Percentiles rank a stretch among this genome's conserved stretches.
These are phyloP conservation scores for Calonectria pseudoreteaudii DNA, from an alignment of 2,329 filamentous ascomycete species.

Conservation along the genomic window DNA sequence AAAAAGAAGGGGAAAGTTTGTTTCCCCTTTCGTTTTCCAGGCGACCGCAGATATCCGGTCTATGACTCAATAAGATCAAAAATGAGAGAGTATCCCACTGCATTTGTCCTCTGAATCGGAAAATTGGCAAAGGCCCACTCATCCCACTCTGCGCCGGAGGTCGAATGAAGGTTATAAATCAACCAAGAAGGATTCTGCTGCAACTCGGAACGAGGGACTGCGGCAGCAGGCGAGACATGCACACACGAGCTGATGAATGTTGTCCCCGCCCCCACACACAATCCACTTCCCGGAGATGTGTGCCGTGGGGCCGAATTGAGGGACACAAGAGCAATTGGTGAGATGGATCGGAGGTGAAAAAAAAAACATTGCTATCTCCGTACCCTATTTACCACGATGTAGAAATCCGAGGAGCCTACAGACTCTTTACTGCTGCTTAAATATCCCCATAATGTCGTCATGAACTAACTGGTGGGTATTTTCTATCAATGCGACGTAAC, in stretches of 20 bases:
- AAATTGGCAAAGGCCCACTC: not conserved
- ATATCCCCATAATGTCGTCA: not conserved
- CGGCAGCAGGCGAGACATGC: not conserved
- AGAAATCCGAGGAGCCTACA: too few species aligned
- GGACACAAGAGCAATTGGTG: not conserved
- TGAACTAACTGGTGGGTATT: not conserved
- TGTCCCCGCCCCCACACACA: not conserved
- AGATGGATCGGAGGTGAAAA: not conserved
- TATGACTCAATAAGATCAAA: too few species aligned
- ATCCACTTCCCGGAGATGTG: not conserved
- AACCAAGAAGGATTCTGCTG: not conserved
- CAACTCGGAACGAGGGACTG: not conserved
- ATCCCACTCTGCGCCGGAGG: not conserved
- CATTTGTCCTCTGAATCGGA: too few species aligned
- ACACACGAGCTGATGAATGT: not conserved
- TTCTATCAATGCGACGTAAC: not conserved
- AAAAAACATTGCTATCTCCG: not conserved
- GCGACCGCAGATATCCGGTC: too few species aligned
- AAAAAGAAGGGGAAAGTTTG: too few species aligned
- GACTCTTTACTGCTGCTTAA: not conserved
- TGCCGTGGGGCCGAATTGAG: not conserved
- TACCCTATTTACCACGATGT: not conserved
- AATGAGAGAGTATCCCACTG: too few species aligned
- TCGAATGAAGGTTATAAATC: not conserved
- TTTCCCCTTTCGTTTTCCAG: too few species aligned